Evolutionary conservation across 352 stramenopile species (phyloP), one percentile per base, ranked within the genome.

Genomic region (Phytophthora pseudosyringae): DNA sequence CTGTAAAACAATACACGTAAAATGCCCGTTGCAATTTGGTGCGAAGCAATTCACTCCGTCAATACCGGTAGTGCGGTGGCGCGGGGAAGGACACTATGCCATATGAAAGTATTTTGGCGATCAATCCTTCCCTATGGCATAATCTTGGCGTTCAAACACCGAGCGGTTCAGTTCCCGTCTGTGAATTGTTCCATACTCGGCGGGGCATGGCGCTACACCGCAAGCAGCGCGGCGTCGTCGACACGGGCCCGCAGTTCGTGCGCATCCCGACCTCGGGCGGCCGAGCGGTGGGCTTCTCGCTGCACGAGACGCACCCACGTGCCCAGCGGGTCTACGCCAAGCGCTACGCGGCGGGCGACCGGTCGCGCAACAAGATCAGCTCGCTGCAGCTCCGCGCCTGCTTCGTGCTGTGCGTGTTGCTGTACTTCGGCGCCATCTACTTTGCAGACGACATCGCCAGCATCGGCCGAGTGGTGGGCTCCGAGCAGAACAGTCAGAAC

Each of bases 361-460:
- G 65, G 29, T 66, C 68, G 43, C 71, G 64, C 18, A 73, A 76
- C 29, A 77, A 80, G 44, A 80, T 80, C 55, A 74, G 71, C 49
- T 80, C 71, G 16, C 59, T 77, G 41, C 78, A 87, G 48, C 51
- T 87, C 31, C 75, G 78, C n/a, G 41, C 66, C 38, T 87, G 79
- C 61, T 87, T 87, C 38, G 13, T 76, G 35, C 46, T 84, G n/a
- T 87, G 78, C 44, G 73, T 87, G 43, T 53, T 78, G 35, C 18
- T 87, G 25, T 87, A 87, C 53, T 81, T 83, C 9, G 64, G 56
- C 1, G 69, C 72, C 26, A 80, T 87, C 52, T 80, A 76, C 63
- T 87, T 87, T 53, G 78, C 78, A 21, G 71, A 85, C 56, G 64
- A 81, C 32, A 83, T 87, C 43, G 70, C 71, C 6, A 65, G 59